Evolutionary conservation across 768 basidiomycete genomes (phyloP).

Genomic region (Russula abietina): DNA sequence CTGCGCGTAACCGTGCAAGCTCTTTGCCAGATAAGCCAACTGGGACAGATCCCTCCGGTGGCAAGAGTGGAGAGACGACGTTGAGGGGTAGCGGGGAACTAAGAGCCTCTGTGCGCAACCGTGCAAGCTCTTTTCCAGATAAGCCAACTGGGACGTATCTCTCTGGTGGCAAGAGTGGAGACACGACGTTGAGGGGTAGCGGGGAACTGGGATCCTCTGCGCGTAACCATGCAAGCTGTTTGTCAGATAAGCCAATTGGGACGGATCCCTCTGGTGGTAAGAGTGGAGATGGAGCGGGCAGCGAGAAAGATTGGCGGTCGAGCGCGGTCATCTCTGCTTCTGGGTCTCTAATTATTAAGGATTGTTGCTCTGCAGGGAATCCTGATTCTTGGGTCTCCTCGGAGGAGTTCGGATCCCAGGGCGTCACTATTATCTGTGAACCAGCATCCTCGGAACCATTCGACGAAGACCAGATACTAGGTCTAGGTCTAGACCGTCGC

Average conservation of each 20-base stretch:
- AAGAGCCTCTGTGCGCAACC: background rate
- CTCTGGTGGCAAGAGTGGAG: background rate
- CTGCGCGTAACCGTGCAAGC: conserved; percentile 12
- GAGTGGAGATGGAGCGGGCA: background rate
- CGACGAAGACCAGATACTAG: background rate
- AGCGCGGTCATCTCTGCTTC: background rate
- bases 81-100: no score
- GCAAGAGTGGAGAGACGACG: background rate
- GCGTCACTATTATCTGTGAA: background rate
- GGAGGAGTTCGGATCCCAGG: background rate
- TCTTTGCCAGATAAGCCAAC: conserved; percentile 15
- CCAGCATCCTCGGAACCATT: background rate
- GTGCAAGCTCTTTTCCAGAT: conserved; percentile 16
- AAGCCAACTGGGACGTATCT: conserved; percentile 1
- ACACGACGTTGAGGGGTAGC: no score
- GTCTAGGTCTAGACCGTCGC: background rate
- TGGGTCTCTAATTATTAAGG: background rate
- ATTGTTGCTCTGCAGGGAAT: background rate
- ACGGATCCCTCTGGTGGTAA: background rate
- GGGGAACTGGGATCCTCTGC: background rate
- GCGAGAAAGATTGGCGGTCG: background rate
- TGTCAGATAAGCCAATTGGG: conserved; percentile 9
- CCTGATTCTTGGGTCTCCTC: background rate
- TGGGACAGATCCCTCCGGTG: background rate
- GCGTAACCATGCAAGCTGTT: conserved; percentile 16